Conservation (phyloP, 2,329 filamentous ascomycete species). For the Tolypocladium sp. region DNA sequence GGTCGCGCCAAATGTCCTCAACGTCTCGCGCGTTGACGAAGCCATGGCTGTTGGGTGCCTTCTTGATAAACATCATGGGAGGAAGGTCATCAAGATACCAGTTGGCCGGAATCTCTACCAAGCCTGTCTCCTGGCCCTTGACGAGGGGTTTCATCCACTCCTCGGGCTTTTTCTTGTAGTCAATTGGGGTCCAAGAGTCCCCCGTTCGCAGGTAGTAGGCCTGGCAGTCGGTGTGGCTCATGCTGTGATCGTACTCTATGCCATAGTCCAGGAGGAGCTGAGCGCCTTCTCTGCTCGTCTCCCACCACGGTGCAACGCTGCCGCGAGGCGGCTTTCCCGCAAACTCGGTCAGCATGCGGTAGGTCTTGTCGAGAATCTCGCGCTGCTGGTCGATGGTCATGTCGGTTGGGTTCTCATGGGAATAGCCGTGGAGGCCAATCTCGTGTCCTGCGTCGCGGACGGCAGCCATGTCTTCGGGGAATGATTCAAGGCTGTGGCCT, state of each 20-base stretch:
- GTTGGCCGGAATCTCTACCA: conserved; percentile 55
- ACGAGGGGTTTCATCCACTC: conserved; percentile 59
- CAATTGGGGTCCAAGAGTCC: conserved; percentile 57
- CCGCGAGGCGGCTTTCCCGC: conserved; percentile 61
- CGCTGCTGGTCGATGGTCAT: conserved; percentile 70
- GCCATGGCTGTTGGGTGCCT: conserved; percentile 54
- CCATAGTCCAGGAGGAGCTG: conserved; percentile 57
- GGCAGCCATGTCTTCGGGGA: conserved; percentile 33
- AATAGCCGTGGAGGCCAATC: conserved; percentile 58
- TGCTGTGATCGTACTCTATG: conserved; percentile 61
- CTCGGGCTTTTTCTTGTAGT: conserved; percentile 53
- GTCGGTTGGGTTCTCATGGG: conserved; percentile 61
- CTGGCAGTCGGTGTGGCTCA: conserved; percentile 56
- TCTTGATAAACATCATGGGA: conserved; percentile 67
- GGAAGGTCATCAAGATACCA: conserved; percentile 53
- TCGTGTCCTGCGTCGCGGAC: conserved; percentile 37
- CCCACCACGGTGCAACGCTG: conserved; percentile 66
- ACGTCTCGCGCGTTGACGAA: conserved; percentile 49
- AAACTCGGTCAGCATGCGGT: conserved; percentile 60
- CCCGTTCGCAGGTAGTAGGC: conserved; percentile 55
- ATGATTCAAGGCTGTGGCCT: conserved; percentile 38
- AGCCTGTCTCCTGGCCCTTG: conserved; percentile 47
- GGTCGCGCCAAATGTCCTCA: conserved; percentile 56
- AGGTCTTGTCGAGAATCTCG: conserved; percentile 67
- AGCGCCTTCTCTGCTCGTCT: conserved; percentile 57